Evolutionary conservation across 306 rosid species (phyloP), one percentile per base, ranked within the genome.

Genomic region (Abrus precatorius): DNA sequence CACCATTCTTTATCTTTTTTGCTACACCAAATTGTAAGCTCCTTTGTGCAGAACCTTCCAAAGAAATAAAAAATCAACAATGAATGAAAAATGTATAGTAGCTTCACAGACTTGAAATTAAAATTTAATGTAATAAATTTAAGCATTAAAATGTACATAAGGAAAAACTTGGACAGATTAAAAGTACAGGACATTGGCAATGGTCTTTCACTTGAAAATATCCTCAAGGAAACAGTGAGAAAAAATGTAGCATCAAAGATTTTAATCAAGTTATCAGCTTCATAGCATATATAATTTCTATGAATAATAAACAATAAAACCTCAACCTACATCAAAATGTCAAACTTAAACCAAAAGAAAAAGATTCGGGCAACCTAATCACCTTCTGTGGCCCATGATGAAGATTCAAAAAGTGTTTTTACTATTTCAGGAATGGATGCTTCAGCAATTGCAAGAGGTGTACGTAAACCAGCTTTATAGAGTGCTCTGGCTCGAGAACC

Each of bases 401-500:
- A 90, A 53, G 92, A 90, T 83, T 95, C 99, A 86, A 86, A 93
- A 77, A 93, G 86, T 1, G 98, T 98, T 86, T 95, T 93, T 59
- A 91, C 91, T 56, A 95, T 70, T 84, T 93, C 99, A 59, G 92
- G 77, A 67, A 91, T 67, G 53, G 99, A 95, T 41, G 99, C 97
- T 88, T 95, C 99, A 53, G 99, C 99, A 90, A 95, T 91, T 70
- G 99, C 89, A 81, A 90, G 90, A 83, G 97, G 91, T 0, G 96
- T 88, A 57, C 96, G 99, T 75, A 95, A 78, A 69, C 99, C 99
- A 73, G 97, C 96, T 88, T 91, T 91, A 79, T 95, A 95, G 72
- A 95, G 96, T 82, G 98, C 95, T 87, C 99, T 90, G 71, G 99
- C 99, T 82, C 96, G 94, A 88, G 99, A 93, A 72, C 99, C 98